Conservation (phyloP, 257 asterid species). For the Echium plantagineum region DNA sequence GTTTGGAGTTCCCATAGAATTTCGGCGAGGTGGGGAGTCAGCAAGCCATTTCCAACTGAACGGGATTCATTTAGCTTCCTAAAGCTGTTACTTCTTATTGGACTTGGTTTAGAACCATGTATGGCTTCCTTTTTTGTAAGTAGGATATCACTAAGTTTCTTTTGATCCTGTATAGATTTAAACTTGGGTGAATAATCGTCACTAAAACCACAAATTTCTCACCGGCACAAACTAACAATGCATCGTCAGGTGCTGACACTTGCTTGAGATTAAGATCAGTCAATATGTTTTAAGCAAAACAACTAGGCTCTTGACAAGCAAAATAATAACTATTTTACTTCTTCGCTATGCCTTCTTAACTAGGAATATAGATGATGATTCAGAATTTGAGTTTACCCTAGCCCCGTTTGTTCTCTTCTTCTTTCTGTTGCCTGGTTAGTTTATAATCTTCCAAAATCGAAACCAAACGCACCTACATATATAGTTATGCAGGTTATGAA, state of each 20-base stretch:
- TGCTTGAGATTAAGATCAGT: background rate
- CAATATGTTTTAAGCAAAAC: background rate
- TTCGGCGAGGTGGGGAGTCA: conserved; percentile 83
- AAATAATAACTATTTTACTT: background rate
- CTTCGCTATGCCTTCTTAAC: background rate
- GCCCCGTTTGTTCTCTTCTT: conserved; percentile 75
- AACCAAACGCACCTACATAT: conserved; percentile 66
- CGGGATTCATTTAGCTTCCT: conserved; percentile 42
- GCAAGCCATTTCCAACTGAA: conserved; percentile 56
- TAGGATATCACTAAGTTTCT: conserved; percentile 76
- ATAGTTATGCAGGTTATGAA: background rate
- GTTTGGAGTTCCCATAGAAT: conserved; percentile 56
- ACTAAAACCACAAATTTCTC: too few relatives aligned
- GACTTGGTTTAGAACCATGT: conserved; percentile 89
- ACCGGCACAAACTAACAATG: background rate
- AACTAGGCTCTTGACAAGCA: too few relatives aligned
- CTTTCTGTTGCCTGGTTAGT: conserved; percentile 61
- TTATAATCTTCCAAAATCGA: conserved; percentile 87
- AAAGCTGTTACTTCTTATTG: conserved; percentile 70
- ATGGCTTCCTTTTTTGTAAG: conserved; percentile 77
- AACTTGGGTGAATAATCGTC: conserved; percentile 1
- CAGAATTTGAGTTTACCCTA: conserved; percentile 35
- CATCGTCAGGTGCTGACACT: background rate
- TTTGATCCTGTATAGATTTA: conserved; percentile 54
- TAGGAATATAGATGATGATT: background rate